Evolutionary conservation across 352 stramenopile species (phyloP), one percentile per base, ranked within the genome.

Genomic region (Globisporangium orthogonon): DNA sequence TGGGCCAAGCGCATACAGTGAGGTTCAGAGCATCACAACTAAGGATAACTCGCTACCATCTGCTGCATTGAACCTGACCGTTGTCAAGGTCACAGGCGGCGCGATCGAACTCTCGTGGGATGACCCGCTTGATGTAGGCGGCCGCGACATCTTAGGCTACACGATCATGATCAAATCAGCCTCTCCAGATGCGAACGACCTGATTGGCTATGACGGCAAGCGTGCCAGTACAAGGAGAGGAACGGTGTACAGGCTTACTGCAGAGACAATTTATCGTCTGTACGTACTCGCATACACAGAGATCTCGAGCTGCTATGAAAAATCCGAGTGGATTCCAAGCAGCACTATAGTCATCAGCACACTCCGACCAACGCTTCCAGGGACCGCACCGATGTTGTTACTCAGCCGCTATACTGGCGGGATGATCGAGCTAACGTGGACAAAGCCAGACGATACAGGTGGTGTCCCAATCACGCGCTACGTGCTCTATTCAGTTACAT

Each of bases 91-190:
- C 11, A 85, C 75, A 7, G 80, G 80, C 11, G 76, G 77, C 2
- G 67, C 77, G 0, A 61, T 79, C 29, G 50, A 49, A 3, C 28
- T 90, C 18, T 33, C 30, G 1, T 90, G 80, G 80, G 50, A 61
- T 1, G 76, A 83, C n/a, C 77, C 80, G 4, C 56, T 83, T 0
- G 80, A 90, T 52, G 39, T 83, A 41, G 80, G 67, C 11, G 80
- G 78, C 1, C 65, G 67, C 2, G 49, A 54, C 31, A 70, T 90
- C 46, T 69, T 63, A 2, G 80, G 76, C 1, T 88, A 90, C 48
- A 45, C 53, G 0, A 45, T 87, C 10, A 70, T 70, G 47, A 59
- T 85, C 33, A 60, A 57, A 33, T 54, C 54, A 0, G 47, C 59
- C 0, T 56, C 57, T 11, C 50, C 17, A 2, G 62, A 23, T 3